Evolutionary conservation across 1,139 yeast species (phyloP).

Genomic region (Magnusiomyces suaveolens): DNA sequence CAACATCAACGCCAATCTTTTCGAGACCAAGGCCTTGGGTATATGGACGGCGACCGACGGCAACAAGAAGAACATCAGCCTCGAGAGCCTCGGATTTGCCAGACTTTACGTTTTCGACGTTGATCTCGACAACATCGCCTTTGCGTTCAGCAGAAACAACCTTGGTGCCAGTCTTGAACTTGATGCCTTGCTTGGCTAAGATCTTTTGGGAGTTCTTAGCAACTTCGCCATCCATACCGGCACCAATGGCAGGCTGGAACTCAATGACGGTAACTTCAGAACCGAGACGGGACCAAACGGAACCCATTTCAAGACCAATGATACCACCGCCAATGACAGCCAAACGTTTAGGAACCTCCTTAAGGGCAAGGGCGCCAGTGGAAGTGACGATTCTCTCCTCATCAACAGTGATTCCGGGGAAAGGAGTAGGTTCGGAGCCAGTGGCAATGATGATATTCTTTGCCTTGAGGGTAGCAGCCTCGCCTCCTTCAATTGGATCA

Average conservation of each 20-base stretch:
- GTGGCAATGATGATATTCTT: slow-evolving; percentile 92
- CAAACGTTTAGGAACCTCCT: slow-evolving; percentile 83
- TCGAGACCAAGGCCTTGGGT: slow-evolving; percentile 85
- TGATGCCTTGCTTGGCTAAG: slow-evolving; percentile 87
- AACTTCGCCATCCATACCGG: slow-evolving; percentile 95
- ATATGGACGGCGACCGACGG: slow-evolving; percentile 98
- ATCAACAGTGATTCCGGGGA: slow-evolving; percentile 95
- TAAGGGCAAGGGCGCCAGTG: slow-evolving; percentile 79
- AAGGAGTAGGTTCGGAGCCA: slow-evolving; percentile 96
- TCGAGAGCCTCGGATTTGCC: slow-evolving; percentile 75
- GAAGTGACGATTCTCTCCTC: slow-evolving; percentile 96
- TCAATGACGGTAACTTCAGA: slow-evolving; percentile 91
- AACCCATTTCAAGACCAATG: slow-evolving; percentile 98
- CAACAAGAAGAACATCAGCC: slow-evolving; percentile 89
- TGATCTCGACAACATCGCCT: slow-evolving; percentile 87
- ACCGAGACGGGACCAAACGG: slow-evolving; percentile 93
- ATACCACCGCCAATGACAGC: slow-evolving; percentile 99
- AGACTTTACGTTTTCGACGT: slow-evolving; percentile 79
- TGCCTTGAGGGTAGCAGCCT: slow-evolving; percentile 57
- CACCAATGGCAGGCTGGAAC: slow-evolving; percentile 83
- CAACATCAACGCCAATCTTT: slow-evolving; percentile 78
- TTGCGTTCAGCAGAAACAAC: slow-evolving; percentile 78
- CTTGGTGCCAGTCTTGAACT: slow-evolving; percentile 87
- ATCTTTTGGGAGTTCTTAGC: slow-evolving; percentile 83
- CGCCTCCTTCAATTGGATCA: slow-evolving; percentile 79